Evolutionary conservation across 129 eudicot genomes (phyloP).

Genomic region (Smallanthus sonchifolius): DNA sequence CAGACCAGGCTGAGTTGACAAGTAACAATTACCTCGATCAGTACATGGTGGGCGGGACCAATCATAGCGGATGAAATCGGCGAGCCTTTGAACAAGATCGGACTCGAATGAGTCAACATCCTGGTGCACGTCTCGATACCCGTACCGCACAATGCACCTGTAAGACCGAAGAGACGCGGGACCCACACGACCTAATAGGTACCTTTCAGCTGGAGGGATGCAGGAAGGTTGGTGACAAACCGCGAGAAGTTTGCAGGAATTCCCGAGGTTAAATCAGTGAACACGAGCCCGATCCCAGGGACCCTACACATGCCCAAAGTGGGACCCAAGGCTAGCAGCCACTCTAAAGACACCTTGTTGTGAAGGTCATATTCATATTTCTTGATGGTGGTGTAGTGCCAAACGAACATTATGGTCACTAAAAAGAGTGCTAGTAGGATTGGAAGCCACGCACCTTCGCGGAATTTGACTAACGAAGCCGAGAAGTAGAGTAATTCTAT

Average conservation of each 20-base stretch:
- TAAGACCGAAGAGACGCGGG: conserved; percentile 67
- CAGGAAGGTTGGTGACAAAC: conserved; percentile 87
- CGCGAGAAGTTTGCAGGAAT: conserved; percentile 89
- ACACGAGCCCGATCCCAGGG: conserved; percentile 78
- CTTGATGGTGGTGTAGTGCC: conserved; percentile 74
- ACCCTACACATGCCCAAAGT: conserved; percentile 82
- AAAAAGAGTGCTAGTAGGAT: conserved; percentile 74
- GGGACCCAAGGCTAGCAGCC: conserved; percentile 86
- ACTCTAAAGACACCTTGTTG: conserved; percentile 81
- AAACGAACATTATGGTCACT: conserved; percentile 77
- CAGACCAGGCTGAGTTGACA: not conserved
- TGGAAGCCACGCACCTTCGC: conserved; percentile 95
- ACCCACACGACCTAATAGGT: conserved; percentile 79
- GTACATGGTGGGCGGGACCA: conserved; percentile 35
- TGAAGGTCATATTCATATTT: conserved; percentile 87
- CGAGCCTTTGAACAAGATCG: conserved; percentile 52
- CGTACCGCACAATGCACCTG: conserved; percentile 79
- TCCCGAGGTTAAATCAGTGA: conserved; percentile 77
- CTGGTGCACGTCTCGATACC: conserved; percentile 86
- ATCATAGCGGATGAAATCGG: conserved; percentile 58
- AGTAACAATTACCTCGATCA: conserved; percentile 8
- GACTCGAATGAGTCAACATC: conserved; percentile 81
- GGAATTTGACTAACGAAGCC: conserved; percentile 74
- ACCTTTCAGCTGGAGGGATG: conserved; percentile 74
- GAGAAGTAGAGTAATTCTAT: conserved; percentile 82